Evolutionary conservation across 495 filamentous ascomycete species (phyloP).

Genomic region (Penicillium parvum): DNA sequence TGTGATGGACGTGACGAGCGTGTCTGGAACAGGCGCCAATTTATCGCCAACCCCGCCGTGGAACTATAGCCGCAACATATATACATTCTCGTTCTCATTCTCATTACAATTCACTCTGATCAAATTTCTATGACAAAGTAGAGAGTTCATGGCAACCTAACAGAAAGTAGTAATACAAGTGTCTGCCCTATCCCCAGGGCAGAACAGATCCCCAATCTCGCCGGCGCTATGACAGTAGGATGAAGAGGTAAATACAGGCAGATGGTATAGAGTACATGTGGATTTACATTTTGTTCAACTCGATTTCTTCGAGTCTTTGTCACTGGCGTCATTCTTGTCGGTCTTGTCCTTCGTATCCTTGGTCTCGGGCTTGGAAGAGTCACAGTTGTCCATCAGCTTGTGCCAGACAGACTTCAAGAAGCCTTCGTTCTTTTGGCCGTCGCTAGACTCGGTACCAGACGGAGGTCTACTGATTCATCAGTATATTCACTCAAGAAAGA

Average conservation of each 20-base stretch:
- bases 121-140: slow-evolving; percentile 13
- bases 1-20: not conserved
- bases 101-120: no score
- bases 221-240: slow-evolving; percentile 44
- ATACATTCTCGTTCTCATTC: no score
- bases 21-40: slow-evolving; percentile 19
- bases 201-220: slow-evolving; percentile 32
- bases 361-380: slow-evolving; percentile 29
- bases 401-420: slow-evolving; percentile 90
- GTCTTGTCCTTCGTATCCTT: slow-evolving; percentile 28
- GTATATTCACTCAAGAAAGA: not conserved
- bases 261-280: slow-evolving; percentile 25
- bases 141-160: slow-evolving; percentile 26
- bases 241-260: slow-evolving; percentile 33
- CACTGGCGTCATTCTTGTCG: slow-evolving; percentile 36
- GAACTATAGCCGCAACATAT: not conserved
- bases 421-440: slow-evolving; percentile 67
- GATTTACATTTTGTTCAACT: slow-evolving; percentile 29
- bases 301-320: slow-evolving; percentile 51
- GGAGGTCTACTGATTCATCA: slow-evolving; percentile 10
- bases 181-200: slow-evolving; percentile 14
- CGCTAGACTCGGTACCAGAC: slow-evolving; percentile 16
- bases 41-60: slow-evolving; percentile 18
- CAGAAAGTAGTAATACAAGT: slow-evolving; percentile 25
- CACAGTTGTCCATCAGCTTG: slow-evolving; percentile 67